Conservation (phyloP, 352 stramenopile genomes). For the Phytophthora rubi region DNA sequence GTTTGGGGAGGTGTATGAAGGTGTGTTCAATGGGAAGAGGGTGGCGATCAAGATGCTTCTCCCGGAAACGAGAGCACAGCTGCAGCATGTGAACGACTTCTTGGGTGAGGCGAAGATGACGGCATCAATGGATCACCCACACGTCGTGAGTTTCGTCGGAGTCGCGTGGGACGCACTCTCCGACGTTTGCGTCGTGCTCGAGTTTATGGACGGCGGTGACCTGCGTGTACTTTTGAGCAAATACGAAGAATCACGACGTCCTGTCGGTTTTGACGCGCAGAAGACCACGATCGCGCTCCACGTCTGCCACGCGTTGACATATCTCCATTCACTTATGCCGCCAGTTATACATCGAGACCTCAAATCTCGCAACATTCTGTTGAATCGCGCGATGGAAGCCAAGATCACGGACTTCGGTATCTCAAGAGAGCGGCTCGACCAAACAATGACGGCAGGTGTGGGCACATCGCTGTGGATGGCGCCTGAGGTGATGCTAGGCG, state of each 20-base stretch:
- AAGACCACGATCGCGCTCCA: constrained; percentile 38
- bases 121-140: constrained; percentile 38
- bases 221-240: constrained; percentile 41
- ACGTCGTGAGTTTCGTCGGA: constrained; percentile 49
- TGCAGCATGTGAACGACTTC: constrained; percentile 46
- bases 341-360: constrained; percentile 43
- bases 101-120: constrained; percentile 46
- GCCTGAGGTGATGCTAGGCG: constrained; percentile 57
- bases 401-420: constrained; percentile 48
- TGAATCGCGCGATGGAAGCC: constrained; percentile 32
- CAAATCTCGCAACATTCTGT: constrained; percentile 41
- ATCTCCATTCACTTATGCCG: constrained; percentile 43
- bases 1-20: constrained; percentile 53
- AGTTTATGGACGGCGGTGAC: constrained; percentile 60
- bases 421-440: constrained; percentile 26
- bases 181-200: constrained; percentile 50
- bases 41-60: constrained; percentile 57
- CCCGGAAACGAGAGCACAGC: constrained; percentile 31
- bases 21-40: constrained; percentile 35
- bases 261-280: constrained; percentile 31
- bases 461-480: constrained; percentile 64
- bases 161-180: constrained; percentile 52
- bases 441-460: constrained; percentile 43
- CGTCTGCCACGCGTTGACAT: constrained; percentile 38
- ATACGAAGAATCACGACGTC: constrained; percentile 26